Conservation (phyloP, 495 filamentous ascomycete genomes). For the Penicillium pulvis region DNA sequence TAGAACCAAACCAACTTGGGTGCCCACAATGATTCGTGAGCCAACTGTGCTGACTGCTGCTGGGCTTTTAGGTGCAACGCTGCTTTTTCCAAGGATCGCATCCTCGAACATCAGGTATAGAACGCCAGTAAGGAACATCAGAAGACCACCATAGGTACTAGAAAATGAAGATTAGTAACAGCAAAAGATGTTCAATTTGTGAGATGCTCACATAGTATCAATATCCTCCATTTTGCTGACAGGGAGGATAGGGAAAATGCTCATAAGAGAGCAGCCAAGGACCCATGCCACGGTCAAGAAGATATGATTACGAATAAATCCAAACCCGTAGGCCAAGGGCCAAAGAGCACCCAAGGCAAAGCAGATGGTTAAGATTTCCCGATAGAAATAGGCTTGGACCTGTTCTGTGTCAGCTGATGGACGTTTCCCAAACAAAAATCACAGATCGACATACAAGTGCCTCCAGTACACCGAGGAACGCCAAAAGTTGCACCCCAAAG, state of each 20-base stretch:
- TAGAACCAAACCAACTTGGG: slow-evolving; percentile 77
- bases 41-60: slow-evolving; percentile 40
- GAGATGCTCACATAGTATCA: slow-evolving; percentile 67
- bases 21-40: slow-evolving; percentile 57
- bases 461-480: slow-evolving; percentile 74
- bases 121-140: slow-evolving; percentile 80
- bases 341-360: slow-evolving; percentile 76
- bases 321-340: slow-evolving; percentile 72
- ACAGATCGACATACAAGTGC: slow-evolving; percentile 66
- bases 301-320: slow-evolving; percentile 67
- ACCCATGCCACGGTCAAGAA: slow-evolving; percentile 73
- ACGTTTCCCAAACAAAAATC: neutral
- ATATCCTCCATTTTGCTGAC: slow-evolving; percentile 82
- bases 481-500: slow-evolving; percentile 58
- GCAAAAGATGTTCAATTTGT: neutral
- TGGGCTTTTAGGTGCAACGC: slow-evolving; percentile 21
- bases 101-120: slow-evolving; percentile 84
- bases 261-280: slow-evolving; percentile 78
- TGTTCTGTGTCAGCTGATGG: slow-evolving; percentile 26
- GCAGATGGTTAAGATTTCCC: slow-evolving; percentile 82
- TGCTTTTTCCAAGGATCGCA: slow-evolving; percentile 50
- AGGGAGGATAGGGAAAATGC: slow-evolving; percentile 85
- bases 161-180: slow-evolving; percentile 27
- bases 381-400: slow-evolving; percentile 85
- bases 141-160: slow-evolving; percentile 71